Evolutionary conservation across 345 rosid species (phyloP).

Genomic region (Rhodomyrtus tomentosa): DNA sequence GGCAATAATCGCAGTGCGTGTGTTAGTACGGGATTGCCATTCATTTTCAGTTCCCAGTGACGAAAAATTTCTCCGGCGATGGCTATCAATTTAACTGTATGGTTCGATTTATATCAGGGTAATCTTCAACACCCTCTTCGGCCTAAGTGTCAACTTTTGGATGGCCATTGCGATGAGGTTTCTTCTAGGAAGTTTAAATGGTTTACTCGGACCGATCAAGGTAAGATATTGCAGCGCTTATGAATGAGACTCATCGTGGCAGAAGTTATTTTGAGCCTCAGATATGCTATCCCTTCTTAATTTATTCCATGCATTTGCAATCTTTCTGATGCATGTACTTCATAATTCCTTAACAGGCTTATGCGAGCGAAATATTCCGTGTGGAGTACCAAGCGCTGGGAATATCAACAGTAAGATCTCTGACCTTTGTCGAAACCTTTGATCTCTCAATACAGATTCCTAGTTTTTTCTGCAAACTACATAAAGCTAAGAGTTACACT

Average conservation of each 20-base stretch:
- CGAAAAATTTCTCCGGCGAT: neutral
- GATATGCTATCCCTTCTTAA: neutral
- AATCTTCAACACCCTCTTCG: conserved; percentile 81
- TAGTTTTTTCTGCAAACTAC: neutral
- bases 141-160: conserved; percentile 80
- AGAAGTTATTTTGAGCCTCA: neutral
- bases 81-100: neutral
- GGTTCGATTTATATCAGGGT: conserved; percentile 37
- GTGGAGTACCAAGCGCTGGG: conserved; percentile 75
- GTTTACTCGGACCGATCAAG: conserved; percentile 86
- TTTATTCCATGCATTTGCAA: neutral
- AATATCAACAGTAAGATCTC: conserved; percentile 57
- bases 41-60: neutral
- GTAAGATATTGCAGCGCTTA: conserved; percentile 7
- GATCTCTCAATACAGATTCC: neutral
- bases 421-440: neutral
- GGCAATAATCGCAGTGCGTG: conserved; percentile 46
- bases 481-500: neutral
- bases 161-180: conserved; percentile 80
- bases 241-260: neutral
- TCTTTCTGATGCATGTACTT: neutral
- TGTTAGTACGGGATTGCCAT: conserved; percentile 41
- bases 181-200: conserved; percentile 83
- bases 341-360: conserved; percentile 41
- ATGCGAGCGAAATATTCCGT: conserved; percentile 63